Base-by-base conservation (phyloP, 306 rosid species). In the Cucurbita pepo region DNA sequence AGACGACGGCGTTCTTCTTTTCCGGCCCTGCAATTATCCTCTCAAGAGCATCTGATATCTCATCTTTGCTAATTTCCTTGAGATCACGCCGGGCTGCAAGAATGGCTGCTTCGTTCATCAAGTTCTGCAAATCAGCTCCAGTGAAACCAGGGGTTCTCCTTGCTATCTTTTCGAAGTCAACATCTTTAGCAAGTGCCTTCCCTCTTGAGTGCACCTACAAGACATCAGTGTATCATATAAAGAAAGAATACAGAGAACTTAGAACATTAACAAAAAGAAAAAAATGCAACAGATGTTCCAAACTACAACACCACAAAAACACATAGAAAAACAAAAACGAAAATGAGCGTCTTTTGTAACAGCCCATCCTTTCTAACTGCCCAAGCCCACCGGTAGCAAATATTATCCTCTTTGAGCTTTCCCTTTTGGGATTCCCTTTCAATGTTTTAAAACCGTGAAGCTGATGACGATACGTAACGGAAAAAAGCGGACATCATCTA, bases 61-160 rank as follows among this genome's bases (percentile, higher is more conserved):
- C 99, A 78, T 94, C 99, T 79, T 94, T 94, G 71, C 99, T 94
- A 56, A 94, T 94, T 85, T 94, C 99, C 82, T 94, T 94, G 66
- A 94, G 95, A 61, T 94, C 97, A 19, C 99, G 96, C 89, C 99
- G 83, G 52, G 99, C 99, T 36, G 99, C 97, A 59, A 94, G 97
- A 85, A 91, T 94, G 78, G 99, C 99, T 34, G 99, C 99, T 76
- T 94, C 99, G 12, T 94, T 94, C 99, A 94, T 94, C 86, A 94
- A 80, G 83, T 94, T 94, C 84, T 94, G 91, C 56, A 86, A 48
- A 80, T 86, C 88, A 65, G 91, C 88, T 21, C 91, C 88, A 1
- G 99, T 94, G 83, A 94, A 94, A 22, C 99, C 99, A 1, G 97
- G 97, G 34, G 99, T 94, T 85, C 99, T 88, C 83, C 99, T 85